Evolutionary conservation across 805 yeast species (phyloP).

Genomic region (Saccharomycopsis fermentans): DNA sequence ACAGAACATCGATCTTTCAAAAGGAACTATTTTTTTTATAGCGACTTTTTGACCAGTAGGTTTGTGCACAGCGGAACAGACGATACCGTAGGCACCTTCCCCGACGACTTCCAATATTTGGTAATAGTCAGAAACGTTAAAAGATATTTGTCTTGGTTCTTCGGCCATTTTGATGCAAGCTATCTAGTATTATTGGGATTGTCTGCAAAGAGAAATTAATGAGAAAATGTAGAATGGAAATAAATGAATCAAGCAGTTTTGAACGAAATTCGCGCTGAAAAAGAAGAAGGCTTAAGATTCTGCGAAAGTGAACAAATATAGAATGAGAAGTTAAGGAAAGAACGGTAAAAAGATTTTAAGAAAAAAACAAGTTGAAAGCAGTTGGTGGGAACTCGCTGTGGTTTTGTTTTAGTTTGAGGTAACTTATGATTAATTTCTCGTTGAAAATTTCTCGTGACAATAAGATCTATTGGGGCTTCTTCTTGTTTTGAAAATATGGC

Average conservation of each 20-base stretch:
- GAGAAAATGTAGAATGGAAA: neutral
- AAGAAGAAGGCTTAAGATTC: too few species aligned
- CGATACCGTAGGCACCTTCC: slow-evolving; percentile 78
- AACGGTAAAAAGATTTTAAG: too few species aligned
- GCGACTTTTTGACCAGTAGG: slow-evolving; percentile 59
- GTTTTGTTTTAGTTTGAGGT: too few species aligned
- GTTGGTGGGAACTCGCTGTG: too few species aligned
- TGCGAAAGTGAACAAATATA: too few species aligned
- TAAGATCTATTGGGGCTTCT: too few species aligned
- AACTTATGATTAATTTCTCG: too few species aligned
- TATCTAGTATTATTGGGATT: neutral
- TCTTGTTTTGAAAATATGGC: too few species aligned
- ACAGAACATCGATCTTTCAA: slow-evolving; percentile 53
- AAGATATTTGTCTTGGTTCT: slow-evolving; percentile 37
- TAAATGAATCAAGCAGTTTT: neutral
- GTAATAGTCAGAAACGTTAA: slow-evolving; percentile 55
- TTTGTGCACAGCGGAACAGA: slow-evolving; percentile 56
- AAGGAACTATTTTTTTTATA: slow-evolving; percentile 67
- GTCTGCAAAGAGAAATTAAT: neutral
- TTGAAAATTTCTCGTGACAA: too few species aligned
- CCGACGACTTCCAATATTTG: slow-evolving; percentile 54
- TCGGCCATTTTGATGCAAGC: slow-evolving; percentile 15
- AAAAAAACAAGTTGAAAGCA: too few species aligned
- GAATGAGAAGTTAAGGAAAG: too few species aligned
- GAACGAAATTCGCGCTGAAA: neutral